phyloP scores from a whole-genome alignment of 2,329 filamentous ascomycete species.

The Talaromyces sp. region DNA sequence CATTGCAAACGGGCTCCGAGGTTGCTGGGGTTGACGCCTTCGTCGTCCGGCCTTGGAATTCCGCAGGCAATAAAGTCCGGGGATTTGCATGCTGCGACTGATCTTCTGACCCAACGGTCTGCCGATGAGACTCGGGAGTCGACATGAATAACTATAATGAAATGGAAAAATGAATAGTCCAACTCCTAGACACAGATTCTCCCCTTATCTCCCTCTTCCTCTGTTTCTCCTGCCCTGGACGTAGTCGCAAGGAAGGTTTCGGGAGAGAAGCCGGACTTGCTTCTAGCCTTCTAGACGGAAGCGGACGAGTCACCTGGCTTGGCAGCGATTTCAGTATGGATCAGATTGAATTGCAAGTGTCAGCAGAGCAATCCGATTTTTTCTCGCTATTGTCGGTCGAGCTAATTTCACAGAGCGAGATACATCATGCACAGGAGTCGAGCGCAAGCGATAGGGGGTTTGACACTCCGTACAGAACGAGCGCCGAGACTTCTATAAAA shows the following conservation, averaged over 20 bases:
- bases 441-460: neutral
- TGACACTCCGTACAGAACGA: neutral
- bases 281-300: neutral
- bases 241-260: neutral
- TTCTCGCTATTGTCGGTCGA: neutral
- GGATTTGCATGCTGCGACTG: slow-evolving; percentile 6
- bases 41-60: slow-evolving; percentile 12
- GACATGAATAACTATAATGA: slow-evolving; percentile 12
- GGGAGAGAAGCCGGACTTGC: neutral
- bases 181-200: neutral
- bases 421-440: neutral
- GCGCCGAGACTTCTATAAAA: neutral
- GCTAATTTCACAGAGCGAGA: neutral
- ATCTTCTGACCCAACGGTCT: slow-evolving; percentile 18
- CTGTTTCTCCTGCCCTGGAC: neutral
- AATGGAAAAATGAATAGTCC: neutral
- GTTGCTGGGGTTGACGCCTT: slow-evolving; percentile 13
- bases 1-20: slow-evolving; percentile 16
- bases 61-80: slow-evolving; percentile 7
- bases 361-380: neutral
- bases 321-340: neutral
- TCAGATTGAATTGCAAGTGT: neutral
- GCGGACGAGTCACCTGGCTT: slow-evolving; percentile 7
- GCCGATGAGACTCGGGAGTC: slow-evolving; percentile 13
- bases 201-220: slow-evolving; percentile 1